Conservation (phyloP, 148 eudicot genomes). For the Vaccinium corymbosum region DNA sequence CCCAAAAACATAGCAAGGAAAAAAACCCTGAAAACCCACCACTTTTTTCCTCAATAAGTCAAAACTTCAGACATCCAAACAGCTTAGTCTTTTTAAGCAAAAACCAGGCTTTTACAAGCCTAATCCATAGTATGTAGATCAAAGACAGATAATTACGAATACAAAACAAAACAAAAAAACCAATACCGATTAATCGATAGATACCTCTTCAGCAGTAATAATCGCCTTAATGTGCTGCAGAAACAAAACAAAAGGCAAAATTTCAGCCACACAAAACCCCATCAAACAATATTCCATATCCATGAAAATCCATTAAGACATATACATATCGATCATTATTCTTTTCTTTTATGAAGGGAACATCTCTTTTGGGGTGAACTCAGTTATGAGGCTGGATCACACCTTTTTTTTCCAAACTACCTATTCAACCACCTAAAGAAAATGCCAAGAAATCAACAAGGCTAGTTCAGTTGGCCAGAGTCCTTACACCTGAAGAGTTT, state of each 20-base stretch:
- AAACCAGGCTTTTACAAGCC: no score
- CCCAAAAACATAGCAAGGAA: neutral
- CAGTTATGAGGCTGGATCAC: neutral
- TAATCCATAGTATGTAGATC: neutral
- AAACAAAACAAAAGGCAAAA: conserved; percentile 6
- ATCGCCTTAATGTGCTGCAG: conserved; percentile 84
- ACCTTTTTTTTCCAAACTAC: neutral
- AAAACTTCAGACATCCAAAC: neutral
- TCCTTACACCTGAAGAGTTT: no score
- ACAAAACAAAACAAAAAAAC: neutral
- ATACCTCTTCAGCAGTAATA: conserved; percentile 80
- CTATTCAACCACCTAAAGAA: neutral
- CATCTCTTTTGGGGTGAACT: neutral
- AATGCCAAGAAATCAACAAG: neutral
- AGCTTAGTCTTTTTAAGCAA: neutral
- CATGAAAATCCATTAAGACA: neutral
- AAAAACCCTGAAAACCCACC: neutral
- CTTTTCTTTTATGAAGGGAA: neutral
- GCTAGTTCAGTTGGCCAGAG: no score
- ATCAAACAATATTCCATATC: neutral
- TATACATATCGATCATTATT: neutral
- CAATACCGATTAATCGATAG: neutral
- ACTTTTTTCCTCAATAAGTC: no score
- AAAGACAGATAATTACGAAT: neutral
- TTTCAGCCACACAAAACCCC: conserved; percentile 8